Conservation (phyloP, 768 basidiomycete species). For the Russula sp. region DNA sequence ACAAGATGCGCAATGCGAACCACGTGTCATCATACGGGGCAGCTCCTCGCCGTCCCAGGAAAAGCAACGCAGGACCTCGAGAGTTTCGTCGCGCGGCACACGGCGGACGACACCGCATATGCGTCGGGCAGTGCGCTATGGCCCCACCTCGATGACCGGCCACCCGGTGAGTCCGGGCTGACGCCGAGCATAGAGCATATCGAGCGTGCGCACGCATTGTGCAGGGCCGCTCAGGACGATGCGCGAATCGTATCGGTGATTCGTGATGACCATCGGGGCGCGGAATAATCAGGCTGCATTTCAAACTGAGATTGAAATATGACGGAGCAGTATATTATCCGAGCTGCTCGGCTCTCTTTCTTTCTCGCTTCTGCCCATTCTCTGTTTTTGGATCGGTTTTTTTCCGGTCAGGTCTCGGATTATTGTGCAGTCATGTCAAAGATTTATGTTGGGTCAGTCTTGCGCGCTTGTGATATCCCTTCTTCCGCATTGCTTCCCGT, state of each 20-base stretch:
- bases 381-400: constrained; percentile 24
- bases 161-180: constrained; percentile 34
- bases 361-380: constrained; percentile 16
- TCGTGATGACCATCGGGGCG: constrained; percentile 46
- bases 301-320: constrained; percentile 46
- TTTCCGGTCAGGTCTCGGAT: constrained; percentile 23
- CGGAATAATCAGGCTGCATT: constrained; percentile 26
- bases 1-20: constrained; percentile 67
- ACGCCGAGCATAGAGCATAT: constrained; percentile 57
- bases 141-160: constrained; percentile 12
- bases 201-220: constrained; percentile 59
- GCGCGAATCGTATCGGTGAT: constrained; percentile 46
- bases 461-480: constrained; percentile 43
- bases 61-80: constrained; percentile 64
- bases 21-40: constrained; percentile 70
- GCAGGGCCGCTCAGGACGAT: constrained; percentile 48
- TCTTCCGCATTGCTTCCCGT: constrained; percentile 40
- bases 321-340: constrained; percentile 35
- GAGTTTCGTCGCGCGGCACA: constrained; percentile 42
- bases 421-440: constrained; percentile 61
- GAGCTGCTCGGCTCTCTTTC: constrained; percentile 16
- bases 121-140: constrained; percentile 31
- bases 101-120: constrained; percentile 43
- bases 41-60: constrained; percentile 64
- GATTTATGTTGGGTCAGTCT: constrained; percentile 94